Conservation (phyloP, 1,284 basidiomycete species). For the Cystobasidium slooffiae region DNA sequence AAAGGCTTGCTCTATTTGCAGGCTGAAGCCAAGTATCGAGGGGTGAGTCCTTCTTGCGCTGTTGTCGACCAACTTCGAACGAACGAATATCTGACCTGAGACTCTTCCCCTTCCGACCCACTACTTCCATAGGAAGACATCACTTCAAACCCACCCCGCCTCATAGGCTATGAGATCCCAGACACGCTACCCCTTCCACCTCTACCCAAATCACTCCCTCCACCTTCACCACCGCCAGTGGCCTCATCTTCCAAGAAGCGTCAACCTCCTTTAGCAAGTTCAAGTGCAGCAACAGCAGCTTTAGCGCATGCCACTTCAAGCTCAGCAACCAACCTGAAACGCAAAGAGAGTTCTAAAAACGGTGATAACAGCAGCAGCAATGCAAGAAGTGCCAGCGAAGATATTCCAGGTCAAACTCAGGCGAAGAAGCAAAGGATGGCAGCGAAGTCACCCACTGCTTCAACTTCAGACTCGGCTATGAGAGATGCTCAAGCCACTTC, state of each 20-base stretch:
- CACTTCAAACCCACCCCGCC: constrained; percentile 28
- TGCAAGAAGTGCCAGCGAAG: constrained; percentile 7
- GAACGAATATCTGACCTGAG: neutral
- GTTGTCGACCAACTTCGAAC: neutral
- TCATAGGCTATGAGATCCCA: constrained; percentile 50
- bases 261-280: neutral
- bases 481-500: neutral
- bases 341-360: constrained; percentile 16
- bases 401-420: neutral
- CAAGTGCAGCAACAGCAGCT: neutral
- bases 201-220: constrained; percentile 47
- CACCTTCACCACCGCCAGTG: constrained; percentile 28
- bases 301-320: neutral
- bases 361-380: neutral
- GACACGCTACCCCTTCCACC: constrained; percentile 49
- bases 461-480: neutral
- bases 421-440: constrained; percentile 19
- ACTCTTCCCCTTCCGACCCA: neutral
- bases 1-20: constrained; percentile 81
- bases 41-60: constrained; percentile 40
- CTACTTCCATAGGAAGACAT: constrained; percentile 32
- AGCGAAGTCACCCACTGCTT: constrained; percentile 12
- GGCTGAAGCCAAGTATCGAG: constrained; percentile 65
- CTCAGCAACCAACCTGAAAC: neutral
- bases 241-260: neutral